Percentiles rank a stretch among this genome's conserved stretches.
Evolutionary conservation across 352 stramenopile species (phyloP).

Genomic region (Globisporangium iwayamae): DNA sequence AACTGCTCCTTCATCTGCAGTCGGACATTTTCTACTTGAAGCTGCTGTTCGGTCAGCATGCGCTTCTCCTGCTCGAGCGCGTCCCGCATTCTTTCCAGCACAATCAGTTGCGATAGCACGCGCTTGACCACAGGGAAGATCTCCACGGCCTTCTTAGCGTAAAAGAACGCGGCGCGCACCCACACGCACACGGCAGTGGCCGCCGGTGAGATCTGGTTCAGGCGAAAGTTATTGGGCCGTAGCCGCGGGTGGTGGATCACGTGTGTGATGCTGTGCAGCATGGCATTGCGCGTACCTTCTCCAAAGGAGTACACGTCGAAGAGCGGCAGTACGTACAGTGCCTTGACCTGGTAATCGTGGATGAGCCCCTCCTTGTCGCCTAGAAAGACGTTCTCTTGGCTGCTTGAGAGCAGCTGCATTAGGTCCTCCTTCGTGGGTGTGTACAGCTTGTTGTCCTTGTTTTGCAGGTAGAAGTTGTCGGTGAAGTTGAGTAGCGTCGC

Average conservation of each 20-base stretch:
- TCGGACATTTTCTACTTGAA: constrained; percentile 14
- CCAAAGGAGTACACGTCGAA: constrained; percentile 82
- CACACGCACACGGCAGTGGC: constrained; percentile 58
- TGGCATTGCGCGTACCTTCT: constrained; percentile 51
- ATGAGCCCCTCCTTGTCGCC: constrained; percentile 79
- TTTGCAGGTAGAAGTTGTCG: constrained; percentile 50
- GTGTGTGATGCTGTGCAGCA: constrained; percentile 57
- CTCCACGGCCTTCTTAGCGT: constrained; percentile 60
- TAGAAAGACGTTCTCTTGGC: constrained; percentile 77
- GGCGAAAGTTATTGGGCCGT: constrained; percentile 54
- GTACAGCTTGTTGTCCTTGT: constrained; percentile 28
- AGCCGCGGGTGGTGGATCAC: constrained; percentile 75
- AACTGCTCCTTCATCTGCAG: constrained; percentile 16
- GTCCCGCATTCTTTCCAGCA: constrained; percentile 49
- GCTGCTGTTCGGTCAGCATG: constrained; percentile 22
- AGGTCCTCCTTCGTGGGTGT: constrained; percentile 57
- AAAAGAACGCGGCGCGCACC: constrained; percentile 72
- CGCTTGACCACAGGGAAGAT: constrained; percentile 61
- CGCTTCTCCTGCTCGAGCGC: constrained; percentile 25
- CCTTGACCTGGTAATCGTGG: constrained; percentile 74
- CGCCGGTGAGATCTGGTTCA: constrained; percentile 61
- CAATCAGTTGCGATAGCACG: constrained; percentile 45
- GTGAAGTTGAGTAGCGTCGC: constrained; percentile 69
- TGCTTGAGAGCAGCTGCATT: constrained; percentile 64
- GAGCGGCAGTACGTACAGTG: constrained; percentile 71